These are phyloP conservation scores for Raphanus raphanistrum DNA, from an alignment of 345 rosid genomes.

Conservation along the genomic window DNA sequence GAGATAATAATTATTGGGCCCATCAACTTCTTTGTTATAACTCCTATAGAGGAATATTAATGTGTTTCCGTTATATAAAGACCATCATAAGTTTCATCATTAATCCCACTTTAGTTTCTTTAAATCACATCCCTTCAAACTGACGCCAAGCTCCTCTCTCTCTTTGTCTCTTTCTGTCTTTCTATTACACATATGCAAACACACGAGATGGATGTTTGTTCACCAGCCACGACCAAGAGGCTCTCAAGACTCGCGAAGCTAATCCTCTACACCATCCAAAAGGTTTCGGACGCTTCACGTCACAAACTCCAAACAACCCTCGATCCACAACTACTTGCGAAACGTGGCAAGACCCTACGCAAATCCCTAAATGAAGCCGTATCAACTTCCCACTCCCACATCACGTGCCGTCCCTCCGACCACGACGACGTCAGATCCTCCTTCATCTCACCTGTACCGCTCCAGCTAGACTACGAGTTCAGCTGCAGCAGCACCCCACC, in stretches of 20 bases:
- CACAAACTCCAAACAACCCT: constrained; percentile 35
- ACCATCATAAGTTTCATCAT: constrained; percentile 33
- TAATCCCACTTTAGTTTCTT: constrained; percentile 24
- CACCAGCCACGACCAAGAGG: constrained; percentile 40
- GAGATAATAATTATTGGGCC: constrained; percentile 29
- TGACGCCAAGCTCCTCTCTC: constrained; percentile 13
- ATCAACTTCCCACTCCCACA: constrained; percentile 45
- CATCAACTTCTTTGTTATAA: constrained; percentile 30
- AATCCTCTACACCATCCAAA: constrained; percentile 38
- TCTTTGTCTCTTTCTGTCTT: not conserved
- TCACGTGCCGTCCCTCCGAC: constrained; percentile 72
- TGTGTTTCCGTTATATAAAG: constrained; percentile 35
- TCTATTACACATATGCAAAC: constrained; percentile 11
- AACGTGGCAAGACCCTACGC: constrained; percentile 43
- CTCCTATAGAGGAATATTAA: constrained; percentile 9
- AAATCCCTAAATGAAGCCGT: constrained; percentile 38
- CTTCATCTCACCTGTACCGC: constrained; percentile 64
- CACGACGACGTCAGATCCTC: constrained; percentile 46
- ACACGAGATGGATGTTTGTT: constrained; percentile 35
- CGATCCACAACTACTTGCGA: constrained; percentile 29
- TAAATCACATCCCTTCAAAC: constrained; percentile 25
- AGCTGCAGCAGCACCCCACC: constrained; percentile 96
- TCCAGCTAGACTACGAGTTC: constrained; percentile 72
- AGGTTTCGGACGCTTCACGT: constrained; percentile 36
- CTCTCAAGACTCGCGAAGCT: constrained; percentile 31